These are phyloP conservation scores for Hebeloma cylindrosporum DNA, from an alignment of 768 basidiomycete species.

Conservation along the genomic window DNA sequence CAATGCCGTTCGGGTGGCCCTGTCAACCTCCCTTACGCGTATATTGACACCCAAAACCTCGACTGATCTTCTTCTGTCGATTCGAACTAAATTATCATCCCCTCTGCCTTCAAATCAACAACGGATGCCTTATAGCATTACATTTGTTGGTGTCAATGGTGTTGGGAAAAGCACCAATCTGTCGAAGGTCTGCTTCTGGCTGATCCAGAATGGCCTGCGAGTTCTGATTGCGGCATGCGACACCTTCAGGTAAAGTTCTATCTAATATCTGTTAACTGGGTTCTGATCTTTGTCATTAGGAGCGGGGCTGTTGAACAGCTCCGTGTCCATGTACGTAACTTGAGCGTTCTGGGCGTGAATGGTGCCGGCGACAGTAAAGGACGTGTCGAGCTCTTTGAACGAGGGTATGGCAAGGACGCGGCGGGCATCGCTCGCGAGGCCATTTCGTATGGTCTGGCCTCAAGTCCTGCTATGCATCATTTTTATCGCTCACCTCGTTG, in stretches of 20 bases:
- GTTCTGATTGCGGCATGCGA: conserved; percentile 99
- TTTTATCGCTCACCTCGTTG: conserved; percentile 4
- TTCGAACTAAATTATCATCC: conserved; percentile 82
- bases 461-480: neutral
- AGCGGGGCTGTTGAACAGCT: conserved; percentile 98
- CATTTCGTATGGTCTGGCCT: conserved; percentile 72
- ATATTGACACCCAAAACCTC: conserved; percentile 96
- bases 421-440: conserved; percentile 97
- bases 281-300: conserved; percentile 34
- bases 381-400: conserved; percentile 90
- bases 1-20: conserved; percentile 76
- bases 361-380: conserved; percentile 68
- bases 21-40: conserved; percentile 85
- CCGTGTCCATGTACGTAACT: conserved; percentile 92
- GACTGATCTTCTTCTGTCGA: conserved; percentile 93
- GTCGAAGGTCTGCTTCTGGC: conserved; percentile 98
- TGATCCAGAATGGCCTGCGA: conserved; percentile 90
- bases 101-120: conserved; percentile 73
- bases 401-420: conserved; percentile 99
- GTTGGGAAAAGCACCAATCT: conserved; percentile 99
- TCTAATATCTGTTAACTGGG: neutral
- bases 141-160: conserved; percentile 98
- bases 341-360: conserved; percentile 78
- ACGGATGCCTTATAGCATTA: conserved; percentile 85
- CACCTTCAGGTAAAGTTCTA: conserved; percentile 73